phyloP scores from a whole-genome alignment of 441 rosid species.

The Aleurites moluccanus region DNA sequence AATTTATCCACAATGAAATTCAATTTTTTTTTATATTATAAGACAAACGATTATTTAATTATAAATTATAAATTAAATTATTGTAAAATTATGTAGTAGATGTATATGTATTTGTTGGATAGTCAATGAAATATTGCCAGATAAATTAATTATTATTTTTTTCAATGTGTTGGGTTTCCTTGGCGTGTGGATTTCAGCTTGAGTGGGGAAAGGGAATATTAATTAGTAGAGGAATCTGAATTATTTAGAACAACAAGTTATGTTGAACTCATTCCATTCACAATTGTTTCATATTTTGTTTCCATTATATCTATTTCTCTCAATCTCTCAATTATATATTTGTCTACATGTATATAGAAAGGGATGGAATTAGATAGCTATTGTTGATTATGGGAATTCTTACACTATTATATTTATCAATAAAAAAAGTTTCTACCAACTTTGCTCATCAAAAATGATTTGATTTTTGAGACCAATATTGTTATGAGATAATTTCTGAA shows the following conservation, averaged over 20 bases:
- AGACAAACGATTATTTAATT: no score
- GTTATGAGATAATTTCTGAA: no score
- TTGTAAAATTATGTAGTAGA: neutral
- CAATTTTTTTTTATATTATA: no score
- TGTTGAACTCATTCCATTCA: constrained; percentile 13
- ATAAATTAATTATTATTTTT: constrained; percentile 21
- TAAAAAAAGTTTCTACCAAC: no score
- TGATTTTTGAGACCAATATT: no score
- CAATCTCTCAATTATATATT: neutral
- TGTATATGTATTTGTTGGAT: constrained; percentile 35
- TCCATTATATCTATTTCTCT: neutral
- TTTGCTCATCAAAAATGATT: no score
- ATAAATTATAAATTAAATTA: no score
- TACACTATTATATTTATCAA: no score
- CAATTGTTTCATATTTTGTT: neutral
- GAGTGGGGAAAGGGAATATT: constrained; percentile 16
- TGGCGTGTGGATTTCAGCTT: constrained; percentile 60
- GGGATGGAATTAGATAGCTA: neutral
- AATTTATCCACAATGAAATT: no score
- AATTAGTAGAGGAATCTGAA: constrained; percentile 20
- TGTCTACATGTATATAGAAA: neutral
- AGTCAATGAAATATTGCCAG: constrained; percentile 40
- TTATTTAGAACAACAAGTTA: constrained; percentile 23
- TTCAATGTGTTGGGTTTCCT: constrained; percentile 36
- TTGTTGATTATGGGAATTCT: no score